Percentiles rank a stretch among this genome's conserved stretches.
These are phyloP conservation scores for Rehmannia glutinosa DNA, from an alignment of 257 asterid genomes.

Conservation along the genomic window DNA sequence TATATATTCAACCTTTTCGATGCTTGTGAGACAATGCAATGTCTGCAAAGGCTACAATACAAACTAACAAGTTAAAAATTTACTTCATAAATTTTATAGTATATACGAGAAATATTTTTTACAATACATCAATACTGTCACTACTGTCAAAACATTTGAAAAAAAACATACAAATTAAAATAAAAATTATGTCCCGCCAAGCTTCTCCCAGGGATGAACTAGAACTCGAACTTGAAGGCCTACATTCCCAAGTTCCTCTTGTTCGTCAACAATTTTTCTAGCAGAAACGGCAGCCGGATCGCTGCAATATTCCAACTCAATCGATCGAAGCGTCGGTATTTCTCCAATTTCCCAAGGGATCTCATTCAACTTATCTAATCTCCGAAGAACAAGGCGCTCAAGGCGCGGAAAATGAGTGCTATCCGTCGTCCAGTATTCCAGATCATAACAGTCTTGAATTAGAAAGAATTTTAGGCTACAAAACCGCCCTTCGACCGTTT, in stretches of 20 bases:
- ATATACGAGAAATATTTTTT: too few relatives aligned
- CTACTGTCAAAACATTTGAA: too few relatives aligned
- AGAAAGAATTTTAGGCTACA: neutral
- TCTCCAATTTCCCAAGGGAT: constrained; percentile 18
- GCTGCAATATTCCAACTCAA: neutral
- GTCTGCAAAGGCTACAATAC: too few relatives aligned
- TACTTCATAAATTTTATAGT: too few relatives aligned
- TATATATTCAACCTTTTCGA: too few relatives aligned
- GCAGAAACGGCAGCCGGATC: neutral
- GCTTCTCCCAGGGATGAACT: too few relatives aligned
- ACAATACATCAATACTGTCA: too few relatives aligned
- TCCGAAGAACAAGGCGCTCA: neutral
- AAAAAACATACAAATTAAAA: too few relatives aligned
- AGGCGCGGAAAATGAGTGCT: constrained; percentile 19
- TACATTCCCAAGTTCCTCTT: constrained; percentile 9
- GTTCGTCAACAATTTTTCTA: constrained; percentile 15
- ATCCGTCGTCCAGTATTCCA: neutral
- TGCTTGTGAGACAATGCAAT: too few relatives aligned
- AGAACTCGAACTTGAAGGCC: neutral
- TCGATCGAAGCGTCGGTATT: neutral
- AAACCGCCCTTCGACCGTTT: constrained; percentile 5
- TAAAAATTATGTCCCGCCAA: too few relatives aligned
- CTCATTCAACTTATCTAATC: neutral
- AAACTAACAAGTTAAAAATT: too few relatives aligned
- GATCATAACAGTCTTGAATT: neutral